phyloP scores from a whole-genome alignment of 78 protist genomes.

The Creolimax fragrantissima region DNA sequence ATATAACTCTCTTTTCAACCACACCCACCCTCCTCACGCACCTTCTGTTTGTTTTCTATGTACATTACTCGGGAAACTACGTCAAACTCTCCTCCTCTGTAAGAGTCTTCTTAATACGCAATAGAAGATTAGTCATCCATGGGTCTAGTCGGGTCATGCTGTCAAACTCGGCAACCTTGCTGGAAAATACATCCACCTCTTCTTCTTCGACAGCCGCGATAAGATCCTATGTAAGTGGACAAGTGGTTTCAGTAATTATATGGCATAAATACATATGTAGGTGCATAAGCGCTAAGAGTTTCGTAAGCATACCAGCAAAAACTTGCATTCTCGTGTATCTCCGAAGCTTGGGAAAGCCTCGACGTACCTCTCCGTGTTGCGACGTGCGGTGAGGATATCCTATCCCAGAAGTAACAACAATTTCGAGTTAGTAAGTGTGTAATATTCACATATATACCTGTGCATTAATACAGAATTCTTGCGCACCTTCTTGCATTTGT shows the following conservation, averaged over 20 bases:
- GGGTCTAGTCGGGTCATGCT: conserved; percentile 32
- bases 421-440: neutral
- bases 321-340: neutral
- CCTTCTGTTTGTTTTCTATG: too few relatives aligned
- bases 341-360: neutral
- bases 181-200: conserved; percentile 37
- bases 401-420: neutral
- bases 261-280: neutral
- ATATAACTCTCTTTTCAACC: too few relatives aligned
- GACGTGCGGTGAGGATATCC: neutral
- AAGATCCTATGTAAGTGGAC: neutral
- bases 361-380: neutral
- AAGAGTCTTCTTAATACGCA: conserved; percentile 35
- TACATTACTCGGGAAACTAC: too few relatives aligned
- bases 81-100: conserved; percentile 17
- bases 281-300: neutral
- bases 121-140: conserved; percentile 50
- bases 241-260: neutral
- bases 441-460: neutral
- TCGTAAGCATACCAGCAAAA: neutral
- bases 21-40: too few relatives aligned
- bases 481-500: neutral
- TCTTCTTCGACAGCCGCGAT: conserved; percentile 15
- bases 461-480: neutral
- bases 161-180: conserved; percentile 33